These are phyloP conservation scores for Diaporthe vaccinii DNA, from an alignment of 2,329 filamentous ascomycete genomes.

Conservation along the genomic window DNA sequence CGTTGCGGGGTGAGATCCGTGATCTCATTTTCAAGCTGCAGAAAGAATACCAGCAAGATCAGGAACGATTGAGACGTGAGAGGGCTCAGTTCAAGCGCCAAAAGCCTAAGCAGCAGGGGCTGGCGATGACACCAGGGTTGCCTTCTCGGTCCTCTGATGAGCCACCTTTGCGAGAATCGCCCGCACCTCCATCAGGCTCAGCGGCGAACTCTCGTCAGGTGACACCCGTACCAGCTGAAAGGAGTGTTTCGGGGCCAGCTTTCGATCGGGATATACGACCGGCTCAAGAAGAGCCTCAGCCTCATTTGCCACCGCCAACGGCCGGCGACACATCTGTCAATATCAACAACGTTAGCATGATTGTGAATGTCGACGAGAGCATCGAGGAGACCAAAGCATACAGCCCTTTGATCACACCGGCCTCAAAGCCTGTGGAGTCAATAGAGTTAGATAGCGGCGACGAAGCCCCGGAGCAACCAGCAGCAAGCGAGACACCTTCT, in stretches of 20 bases:
- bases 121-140: not conserved
- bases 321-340: not conserved
- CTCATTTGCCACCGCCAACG: not conserved
- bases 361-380: constrained; percentile 36
- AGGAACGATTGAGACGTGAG: constrained; percentile 53
- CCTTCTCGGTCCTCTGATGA: not conserved
- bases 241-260: not conserved
- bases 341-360: constrained; percentile 36
- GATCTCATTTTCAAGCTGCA: constrained; percentile 75
- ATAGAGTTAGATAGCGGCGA: constrained; percentile 7
- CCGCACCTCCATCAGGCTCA: not conserved
- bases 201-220: constrained; percentile 1
- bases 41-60: constrained; percentile 64
- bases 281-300: not conserved
- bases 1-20: constrained; percentile 76
- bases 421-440: not conserved
- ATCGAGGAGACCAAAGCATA: constrained; percentile 8
- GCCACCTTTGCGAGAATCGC: not conserved
- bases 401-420: not conserved
- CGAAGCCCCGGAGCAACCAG: not conserved
- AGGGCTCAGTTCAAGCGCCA: constrained; percentile 46
- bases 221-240: constrained; percentile 13
- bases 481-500: not conserved
- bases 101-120: constrained; percentile 11
- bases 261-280: not conserved